Base-by-base conservation (phyloP, 257 asterid genomes). In the Scutellaria minor region DNA sequence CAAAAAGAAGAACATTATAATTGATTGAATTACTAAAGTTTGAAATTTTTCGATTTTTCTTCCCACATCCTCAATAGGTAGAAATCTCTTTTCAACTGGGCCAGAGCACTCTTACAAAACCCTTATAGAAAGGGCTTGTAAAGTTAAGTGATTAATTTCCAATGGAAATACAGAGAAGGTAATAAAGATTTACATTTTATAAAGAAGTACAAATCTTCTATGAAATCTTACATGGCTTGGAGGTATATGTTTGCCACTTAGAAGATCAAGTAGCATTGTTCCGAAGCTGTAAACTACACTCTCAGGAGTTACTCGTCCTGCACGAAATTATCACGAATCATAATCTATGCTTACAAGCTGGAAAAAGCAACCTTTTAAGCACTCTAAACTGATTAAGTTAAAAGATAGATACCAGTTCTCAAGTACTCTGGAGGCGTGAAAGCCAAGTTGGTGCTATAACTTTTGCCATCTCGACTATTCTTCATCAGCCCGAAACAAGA, bases 351-450 rank as follows among this genome's bases (percentile, higher is more conserved):
- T 48, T 27, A 48, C 59, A 47, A 9, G n/a, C 46, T 31, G 5
- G 39, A 57, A 57, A 57, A 12, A 57, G 20, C 42, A 13, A 58
- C 10, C 42, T 22, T 56, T 22, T 48, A 58, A 60, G n/a, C 52
- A 46, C 4, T 56, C 10, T 56, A 6, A 9, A 61, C 22, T 5
- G 22, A 4, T 64, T 13, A 41, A 22, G 53, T 27, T 51, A 47
- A 45, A 40, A 44, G 45, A 45, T 47, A 44, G 45, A 27, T 77
- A 86, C 89, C 92, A 50, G 89, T 87, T 81, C 92, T 83, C 75
- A 87, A 71, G 83, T 87, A 87, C 73, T 87, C 92, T 3, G 92
- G 92, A 39, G 89, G 92, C 72, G 92, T 84, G 80, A 87, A 87
- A 14, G 92, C 92, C 63, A 84, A 75, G 83, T 87, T 87, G 46